phyloP scores from a whole-genome alignment of 2,329 filamentous ascomycete genomes.

The Colletotrichum sp. region DNA sequence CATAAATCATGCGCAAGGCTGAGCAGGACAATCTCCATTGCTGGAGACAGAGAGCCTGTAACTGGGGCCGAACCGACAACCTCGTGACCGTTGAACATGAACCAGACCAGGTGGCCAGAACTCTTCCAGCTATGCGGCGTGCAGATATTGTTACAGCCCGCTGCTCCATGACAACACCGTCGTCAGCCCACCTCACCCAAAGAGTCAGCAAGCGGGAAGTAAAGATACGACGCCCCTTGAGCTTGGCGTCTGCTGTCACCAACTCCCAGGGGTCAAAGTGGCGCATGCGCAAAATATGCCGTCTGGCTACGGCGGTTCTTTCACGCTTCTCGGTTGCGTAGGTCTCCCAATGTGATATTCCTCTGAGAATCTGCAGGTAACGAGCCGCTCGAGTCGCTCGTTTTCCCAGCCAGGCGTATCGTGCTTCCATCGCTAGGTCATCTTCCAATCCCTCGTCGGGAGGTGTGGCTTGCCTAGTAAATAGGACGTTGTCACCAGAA shows the following conservation, averaged over 20 bases:
- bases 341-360: conserved; percentile 61
- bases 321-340: conserved; percentile 68
- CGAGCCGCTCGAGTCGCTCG: conserved; percentile 6
- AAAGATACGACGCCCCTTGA: conserved; percentile 4
- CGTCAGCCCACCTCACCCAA: conserved; percentile 2
- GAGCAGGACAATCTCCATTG: background rate
- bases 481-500: background rate
- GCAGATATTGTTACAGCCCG: background rate
- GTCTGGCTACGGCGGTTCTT: conserved; percentile 70
- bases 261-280: conserved; percentile 27
- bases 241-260: conserved; percentile 13
- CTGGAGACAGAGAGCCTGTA: background rate
- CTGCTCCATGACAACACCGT: background rate
- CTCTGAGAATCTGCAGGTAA: conserved; percentile 16
- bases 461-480: background rate
- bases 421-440: background rate
- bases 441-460: background rate
- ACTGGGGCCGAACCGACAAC: background rate
- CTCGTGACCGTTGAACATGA: background rate
- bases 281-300: conserved; percentile 69
- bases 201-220: background rate
- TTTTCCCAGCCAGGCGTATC: background rate
- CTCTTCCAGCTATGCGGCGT: background rate
- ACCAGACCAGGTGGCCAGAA: background rate
- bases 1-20: background rate